Conservation (phyloP, 2,329 filamentous ascomycete genomes). For the Botrytis galanthina region DNA sequence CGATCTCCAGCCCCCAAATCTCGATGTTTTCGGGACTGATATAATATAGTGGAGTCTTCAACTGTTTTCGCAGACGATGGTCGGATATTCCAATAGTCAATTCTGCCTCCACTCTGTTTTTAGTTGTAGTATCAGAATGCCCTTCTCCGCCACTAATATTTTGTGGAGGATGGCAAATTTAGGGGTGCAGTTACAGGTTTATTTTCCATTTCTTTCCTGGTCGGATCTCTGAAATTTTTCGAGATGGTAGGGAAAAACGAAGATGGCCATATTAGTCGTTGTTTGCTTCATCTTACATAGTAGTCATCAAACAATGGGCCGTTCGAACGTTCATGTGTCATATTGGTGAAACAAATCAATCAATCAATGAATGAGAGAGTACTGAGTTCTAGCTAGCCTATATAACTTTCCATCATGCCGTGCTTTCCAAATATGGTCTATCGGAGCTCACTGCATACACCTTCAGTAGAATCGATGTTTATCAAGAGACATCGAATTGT, state of each 20-base stretch:
- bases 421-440: fast-evolving
- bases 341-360: no score
- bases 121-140: no score
- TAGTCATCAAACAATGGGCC: background rate
- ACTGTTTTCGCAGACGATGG: background rate
- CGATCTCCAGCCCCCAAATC: background rate
- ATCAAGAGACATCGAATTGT: no score
- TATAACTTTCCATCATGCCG: background rate
- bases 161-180: background rate
- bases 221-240: no score
- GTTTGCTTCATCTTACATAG: background rate
- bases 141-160: background rate
- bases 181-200: background rate
- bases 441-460: background rate
- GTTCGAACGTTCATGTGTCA: no score
- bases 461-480: no score
- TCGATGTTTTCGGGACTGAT: background rate
- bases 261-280: background rate
- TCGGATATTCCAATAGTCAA: background rate
- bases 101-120: background rate
- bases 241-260: background rate
- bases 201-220: background rate
- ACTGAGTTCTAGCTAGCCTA: background rate
- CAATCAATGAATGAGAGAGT: background rate
- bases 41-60: background rate